A percentile compares a stretch with the other conserved stretches of the same genome.
phyloP scores from a whole-genome alignment of 306 rosid genomes.

The Arachis stenosperma region DNA sequence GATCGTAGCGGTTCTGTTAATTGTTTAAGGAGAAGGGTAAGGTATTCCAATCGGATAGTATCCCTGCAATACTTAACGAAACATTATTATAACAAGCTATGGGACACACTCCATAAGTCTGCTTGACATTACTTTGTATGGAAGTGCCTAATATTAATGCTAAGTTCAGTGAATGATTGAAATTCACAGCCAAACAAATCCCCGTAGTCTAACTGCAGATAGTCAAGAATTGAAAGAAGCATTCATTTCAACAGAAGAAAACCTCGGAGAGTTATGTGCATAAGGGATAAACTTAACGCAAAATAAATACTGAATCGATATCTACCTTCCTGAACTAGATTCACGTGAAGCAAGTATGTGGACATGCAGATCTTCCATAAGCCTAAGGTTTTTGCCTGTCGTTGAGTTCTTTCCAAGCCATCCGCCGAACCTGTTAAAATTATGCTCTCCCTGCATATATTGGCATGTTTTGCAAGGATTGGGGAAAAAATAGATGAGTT shows the following conservation, averaged over 20 bases:
- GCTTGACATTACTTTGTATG: constrained; percentile 14
- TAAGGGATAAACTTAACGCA: constrained; percentile 20
- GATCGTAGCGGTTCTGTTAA: constrained; percentile 70
- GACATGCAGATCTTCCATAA: constrained; percentile 87
- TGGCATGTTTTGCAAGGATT: constrained; percentile 25
- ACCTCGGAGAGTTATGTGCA: constrained; percentile 12
- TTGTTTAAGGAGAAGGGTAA: constrained; percentile 65
- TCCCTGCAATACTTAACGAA: constrained; percentile 61
- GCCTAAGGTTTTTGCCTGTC: constrained; percentile 74
- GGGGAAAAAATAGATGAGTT: constrained; percentile 18
- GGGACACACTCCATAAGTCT: constrained; percentile 14
- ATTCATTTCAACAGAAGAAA: constrained; percentile 29
- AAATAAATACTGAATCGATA: constrained; percentile 35
- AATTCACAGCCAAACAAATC: constrained; percentile 1
- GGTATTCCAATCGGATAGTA: constrained; percentile 77
- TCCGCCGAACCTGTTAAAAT: constrained; percentile 90
- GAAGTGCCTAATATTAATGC: constrained; percentile 25
- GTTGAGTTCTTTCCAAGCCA: constrained; percentile 99
- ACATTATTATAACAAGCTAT: constrained; percentile 19
- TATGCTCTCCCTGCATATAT: constrained; percentile 75
- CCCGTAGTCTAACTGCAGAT: constrained; percentile 11
- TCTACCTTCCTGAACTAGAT: constrained; percentile 79
- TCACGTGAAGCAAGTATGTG: constrained; percentile 93
- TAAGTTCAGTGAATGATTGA: constrained; percentile 20
- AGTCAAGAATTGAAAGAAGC: constrained; percentile 22